phyloP scores from a whole-genome alignment of 768 basidiomycete species.

The Lentinula guzmanii region DNA sequence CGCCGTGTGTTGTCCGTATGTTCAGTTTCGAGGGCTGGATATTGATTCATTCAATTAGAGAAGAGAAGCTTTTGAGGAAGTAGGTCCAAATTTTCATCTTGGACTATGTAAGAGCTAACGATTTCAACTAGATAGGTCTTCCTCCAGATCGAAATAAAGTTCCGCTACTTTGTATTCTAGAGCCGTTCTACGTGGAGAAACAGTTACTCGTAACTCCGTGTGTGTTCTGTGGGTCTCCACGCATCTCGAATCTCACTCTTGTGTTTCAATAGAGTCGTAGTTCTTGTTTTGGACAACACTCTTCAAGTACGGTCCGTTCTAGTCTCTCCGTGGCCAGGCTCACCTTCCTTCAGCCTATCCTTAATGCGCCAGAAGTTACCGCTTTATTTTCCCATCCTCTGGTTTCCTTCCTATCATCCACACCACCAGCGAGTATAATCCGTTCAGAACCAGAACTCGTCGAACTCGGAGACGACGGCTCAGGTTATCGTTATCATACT shows the following conservation, averaged over 20 bases:
- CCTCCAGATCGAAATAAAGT: constrained; percentile 64
- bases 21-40: not conserved
- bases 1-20: constrained; percentile 46
- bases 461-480: constrained; percentile 20
- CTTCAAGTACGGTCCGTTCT: constrained; percentile 45
- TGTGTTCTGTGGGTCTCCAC: constrained; percentile 20
- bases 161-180: constrained; percentile 70
- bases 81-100: constrained; percentile 18
- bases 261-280: constrained; percentile 57
- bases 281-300: constrained; percentile 75
- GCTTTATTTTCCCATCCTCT: constrained; percentile 86
- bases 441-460: constrained; percentile 45
- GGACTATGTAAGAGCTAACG: not conserved
- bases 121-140: constrained; percentile 63
- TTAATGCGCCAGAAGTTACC: constrained; percentile 75
- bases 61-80: constrained; percentile 90
- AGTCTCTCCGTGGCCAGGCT: not conserved
- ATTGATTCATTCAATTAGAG: constrained; percentile 38
- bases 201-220: constrained; percentile 80
- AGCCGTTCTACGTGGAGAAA: constrained; percentile 72
- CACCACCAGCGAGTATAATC: constrained; percentile 30
- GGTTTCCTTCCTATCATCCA: constrained; percentile 58
- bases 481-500: constrained; percentile 50
- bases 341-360: constrained; percentile 50
- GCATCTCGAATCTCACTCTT: not conserved